Conservation (phyloP, 2,329 filamentous ascomycete genomes). For the Bipolaris gigantea region DNA sequence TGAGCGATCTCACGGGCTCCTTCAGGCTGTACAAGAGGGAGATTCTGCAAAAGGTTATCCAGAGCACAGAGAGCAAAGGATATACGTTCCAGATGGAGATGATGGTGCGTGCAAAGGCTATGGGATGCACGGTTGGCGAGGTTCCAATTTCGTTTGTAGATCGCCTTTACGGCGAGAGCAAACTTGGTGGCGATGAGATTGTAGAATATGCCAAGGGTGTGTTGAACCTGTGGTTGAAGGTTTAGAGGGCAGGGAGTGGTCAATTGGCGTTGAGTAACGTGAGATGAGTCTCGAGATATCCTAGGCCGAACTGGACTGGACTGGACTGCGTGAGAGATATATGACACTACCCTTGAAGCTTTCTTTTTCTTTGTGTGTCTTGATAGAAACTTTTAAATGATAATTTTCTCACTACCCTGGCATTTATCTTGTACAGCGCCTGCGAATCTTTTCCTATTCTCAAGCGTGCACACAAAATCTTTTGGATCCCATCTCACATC, state of each 20-base stretch:
- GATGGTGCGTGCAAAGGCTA: slow-evolving; percentile 95
- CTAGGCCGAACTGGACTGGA: not conserved
- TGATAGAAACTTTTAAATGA: slow-evolving; percentile 15
- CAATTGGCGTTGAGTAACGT: slow-evolving; percentile 37
- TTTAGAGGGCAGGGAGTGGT: slow-evolving; percentile 34
- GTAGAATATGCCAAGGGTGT: slow-evolving; percentile 84
- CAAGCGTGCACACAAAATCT: too few relatives aligned
- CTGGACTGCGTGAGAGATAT: not conserved
- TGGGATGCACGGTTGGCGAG: slow-evolving; percentile 92
- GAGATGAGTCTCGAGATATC: slow-evolving; percentile 6
- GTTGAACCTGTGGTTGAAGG: slow-evolving; percentile 54
- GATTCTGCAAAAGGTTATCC: slow-evolving; percentile 87
- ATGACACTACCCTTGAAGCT: not conserved
- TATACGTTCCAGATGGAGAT: slow-evolving; percentile 99
- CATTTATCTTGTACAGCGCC: too few relatives aligned
- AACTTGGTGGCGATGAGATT: slow-evolving; percentile 93
- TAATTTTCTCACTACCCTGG: slow-evolving; percentile 11
- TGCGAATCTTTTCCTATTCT: too few relatives aligned
- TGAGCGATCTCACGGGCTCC: slow-evolving; percentile 92
- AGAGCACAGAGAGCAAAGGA: slow-evolving; percentile 89
- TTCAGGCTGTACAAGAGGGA: slow-evolving; percentile 93
- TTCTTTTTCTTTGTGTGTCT: slow-evolving; percentile 5
- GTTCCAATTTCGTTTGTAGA: slow-evolving; percentile 94
- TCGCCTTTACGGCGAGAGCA: slow-evolving; percentile 90
- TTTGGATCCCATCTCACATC: too few relatives aligned